Percentiles rank a stretch among this genome's conserved stretches.
These are phyloP conservation scores for Xylariomycetidae sp. DNA, from an alignment of 2,329 filamentous ascomycete genomes.

Conservation along the genomic window DNA sequence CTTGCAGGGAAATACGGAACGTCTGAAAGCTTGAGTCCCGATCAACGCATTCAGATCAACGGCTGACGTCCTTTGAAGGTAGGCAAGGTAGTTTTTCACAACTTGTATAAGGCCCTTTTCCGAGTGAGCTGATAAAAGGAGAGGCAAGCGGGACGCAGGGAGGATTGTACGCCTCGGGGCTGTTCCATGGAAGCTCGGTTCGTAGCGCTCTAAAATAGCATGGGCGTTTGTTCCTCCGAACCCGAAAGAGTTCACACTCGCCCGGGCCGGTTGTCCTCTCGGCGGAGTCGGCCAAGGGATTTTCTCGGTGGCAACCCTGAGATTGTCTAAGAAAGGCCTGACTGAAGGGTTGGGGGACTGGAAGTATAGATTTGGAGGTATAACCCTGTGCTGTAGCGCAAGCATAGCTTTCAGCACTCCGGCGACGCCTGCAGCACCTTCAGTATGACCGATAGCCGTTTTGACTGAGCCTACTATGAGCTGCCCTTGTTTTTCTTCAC, in stretches of 20 bases:
- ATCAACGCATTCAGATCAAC: no score
- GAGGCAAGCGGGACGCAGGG: not conserved
- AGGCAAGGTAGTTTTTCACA: no score
- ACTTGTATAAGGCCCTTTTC: no score
- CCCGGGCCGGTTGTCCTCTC: conserved; percentile 2
- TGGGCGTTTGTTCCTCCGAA: conserved; percentile 23
- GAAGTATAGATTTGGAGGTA: conserved; percentile 28
- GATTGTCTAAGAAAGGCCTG: conserved; percentile 15
- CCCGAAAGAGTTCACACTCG: conserved; percentile 20
- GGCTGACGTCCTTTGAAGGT: no score
- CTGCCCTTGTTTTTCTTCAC: not conserved
- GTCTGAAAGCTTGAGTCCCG: no score
- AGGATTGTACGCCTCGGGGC: no score
- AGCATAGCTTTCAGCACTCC: conserved; percentile 20
- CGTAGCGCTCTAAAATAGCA: conserved; percentile 14
- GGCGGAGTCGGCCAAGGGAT: conserved; percentile 13
- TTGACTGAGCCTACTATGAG: conserved; percentile 16
- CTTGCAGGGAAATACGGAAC: no score
- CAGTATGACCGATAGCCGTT: conserved; percentile 24
- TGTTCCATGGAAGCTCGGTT: no score
- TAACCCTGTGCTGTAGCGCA: conserved; percentile 10
- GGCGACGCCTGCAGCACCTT: conserved; percentile 23
- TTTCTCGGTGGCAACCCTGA: conserved; percentile 8
- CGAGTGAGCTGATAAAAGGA: conserved; percentile 2
- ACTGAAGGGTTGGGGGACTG: conserved; percentile 23